Percentiles rank a stretch among this genome's conserved stretches.
Evolutionary conservation across 2,329 filamentous ascomycete genomes (phyloP).

Genomic region (Cucurbitaria berberidis): DNA sequence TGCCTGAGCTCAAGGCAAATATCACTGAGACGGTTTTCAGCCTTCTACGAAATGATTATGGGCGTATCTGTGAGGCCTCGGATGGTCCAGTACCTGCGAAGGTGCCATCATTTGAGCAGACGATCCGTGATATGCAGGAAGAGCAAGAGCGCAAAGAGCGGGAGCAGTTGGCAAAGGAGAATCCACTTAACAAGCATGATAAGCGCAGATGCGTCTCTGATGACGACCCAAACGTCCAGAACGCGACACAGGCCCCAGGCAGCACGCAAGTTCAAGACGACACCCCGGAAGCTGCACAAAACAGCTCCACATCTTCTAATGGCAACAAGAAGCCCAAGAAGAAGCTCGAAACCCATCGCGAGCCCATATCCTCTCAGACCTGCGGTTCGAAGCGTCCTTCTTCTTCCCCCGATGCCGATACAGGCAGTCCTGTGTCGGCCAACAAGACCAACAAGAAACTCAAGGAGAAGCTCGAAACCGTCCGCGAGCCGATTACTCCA

Average conservation of each 20-base stretch:
- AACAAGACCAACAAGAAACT: background rate
- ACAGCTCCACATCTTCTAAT: background rate
- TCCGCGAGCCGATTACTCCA: background rate
- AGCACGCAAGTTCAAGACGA: background rate
- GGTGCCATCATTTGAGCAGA: background rate
- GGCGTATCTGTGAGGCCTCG: constrained; percentile 4
- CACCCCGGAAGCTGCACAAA: background rate
- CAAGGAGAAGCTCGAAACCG: background rate
- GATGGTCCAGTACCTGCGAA: background rate
- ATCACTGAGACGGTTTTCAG: constrained; percentile 10
- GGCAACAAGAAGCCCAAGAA: constrained; percentile 3
- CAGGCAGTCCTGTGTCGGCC: too few relatives aligned
- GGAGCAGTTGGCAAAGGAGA: background rate
- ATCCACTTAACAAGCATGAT: background rate
- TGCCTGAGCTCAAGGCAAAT: constrained; percentile 1
- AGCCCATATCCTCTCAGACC: background rate
- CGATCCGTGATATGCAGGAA: background rate
- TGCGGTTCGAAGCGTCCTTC: constrained; percentile 1
- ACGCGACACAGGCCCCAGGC: background rate
- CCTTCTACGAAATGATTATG: background rate
- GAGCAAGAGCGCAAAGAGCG: background rate
- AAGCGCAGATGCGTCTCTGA: too few relatives aligned
- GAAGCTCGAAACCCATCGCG: constrained; percentile 2
- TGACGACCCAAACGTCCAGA: too few relatives aligned
- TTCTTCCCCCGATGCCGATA: too few relatives aligned